phyloP scores from a whole-genome alignment of 257 asterid species.

The Fraxinus excelsior region DNA sequence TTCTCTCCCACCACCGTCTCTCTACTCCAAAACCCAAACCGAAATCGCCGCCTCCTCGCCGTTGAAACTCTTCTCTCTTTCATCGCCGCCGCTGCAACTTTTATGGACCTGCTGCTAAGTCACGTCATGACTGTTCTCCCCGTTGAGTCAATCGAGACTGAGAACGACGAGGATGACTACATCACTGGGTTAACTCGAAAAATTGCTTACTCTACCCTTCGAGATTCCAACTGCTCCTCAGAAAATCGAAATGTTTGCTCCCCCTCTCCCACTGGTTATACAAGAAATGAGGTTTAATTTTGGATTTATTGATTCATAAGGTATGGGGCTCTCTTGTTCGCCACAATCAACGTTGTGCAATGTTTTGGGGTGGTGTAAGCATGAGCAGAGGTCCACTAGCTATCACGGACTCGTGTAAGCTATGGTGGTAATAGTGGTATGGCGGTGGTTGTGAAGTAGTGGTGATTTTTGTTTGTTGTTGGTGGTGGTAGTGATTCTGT shows the following conservation, averaged over 20 bases:
- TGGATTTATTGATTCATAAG: conserved; percentile 29
- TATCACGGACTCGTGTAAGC: too few relatives aligned
- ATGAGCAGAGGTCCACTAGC: conserved; percentile 46
- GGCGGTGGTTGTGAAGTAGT: too few relatives aligned
- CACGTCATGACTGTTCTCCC: too few relatives aligned
- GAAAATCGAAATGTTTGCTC: conserved; percentile 39
- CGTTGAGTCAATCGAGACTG: conserved; percentile 69
- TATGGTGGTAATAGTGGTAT: too few relatives aligned
- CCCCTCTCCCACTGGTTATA: not conserved
- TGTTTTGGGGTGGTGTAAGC: conserved; percentile 17
- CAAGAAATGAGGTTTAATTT: not conserved
- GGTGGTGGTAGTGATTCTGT: too few relatives aligned
- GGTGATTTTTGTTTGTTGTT: too few relatives aligned
- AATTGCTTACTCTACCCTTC: conserved; percentile 40
- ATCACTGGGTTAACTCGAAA: conserved; percentile 49
- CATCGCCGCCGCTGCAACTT: too few relatives aligned
- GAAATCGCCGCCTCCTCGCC: too few relatives aligned
- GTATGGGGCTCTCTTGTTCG: conserved; percentile 52
- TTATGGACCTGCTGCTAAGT: too few relatives aligned
- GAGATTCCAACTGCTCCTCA: conserved; percentile 20
- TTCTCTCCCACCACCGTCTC: too few relatives aligned
- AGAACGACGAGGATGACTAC: conserved; percentile 73
- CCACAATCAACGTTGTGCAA: conserved; percentile 73
- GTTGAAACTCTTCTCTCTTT: too few relatives aligned
- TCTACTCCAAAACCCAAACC: too few relatives aligned